Evolutionary conservation across 202 grass and related monocot species (phyloP).

Genomic region (Digitaria exilis): DNA sequence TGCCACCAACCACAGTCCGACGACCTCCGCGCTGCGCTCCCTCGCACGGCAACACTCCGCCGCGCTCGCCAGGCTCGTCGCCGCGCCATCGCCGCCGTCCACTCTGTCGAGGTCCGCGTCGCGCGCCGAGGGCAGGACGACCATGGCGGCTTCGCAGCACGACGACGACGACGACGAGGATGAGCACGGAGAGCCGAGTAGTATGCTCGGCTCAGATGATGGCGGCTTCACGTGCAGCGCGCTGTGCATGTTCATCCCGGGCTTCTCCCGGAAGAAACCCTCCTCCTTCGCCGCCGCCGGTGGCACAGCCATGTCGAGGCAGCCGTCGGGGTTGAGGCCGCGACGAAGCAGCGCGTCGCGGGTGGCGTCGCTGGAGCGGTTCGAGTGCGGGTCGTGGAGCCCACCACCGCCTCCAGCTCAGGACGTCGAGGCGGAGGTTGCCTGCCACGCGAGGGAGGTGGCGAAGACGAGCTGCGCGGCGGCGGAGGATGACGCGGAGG

Average conservation of each 20-base stretch:
- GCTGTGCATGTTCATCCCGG: constrained; percentile 70
- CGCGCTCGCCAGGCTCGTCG: constrained; percentile 53
- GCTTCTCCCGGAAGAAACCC: constrained; percentile 58
- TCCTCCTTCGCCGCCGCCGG: background rate
- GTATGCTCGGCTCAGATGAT: background rate
- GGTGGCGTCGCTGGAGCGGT: constrained; percentile 64
- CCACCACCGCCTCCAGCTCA: background rate
- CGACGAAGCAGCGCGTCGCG: constrained; percentile 47
- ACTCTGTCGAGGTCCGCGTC: constrained; percentile 38
- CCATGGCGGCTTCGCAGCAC: constrained; percentile 45
- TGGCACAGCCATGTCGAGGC: constrained; percentile 29
- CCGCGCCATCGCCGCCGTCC: constrained; percentile 6
- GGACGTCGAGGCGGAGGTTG: background rate
- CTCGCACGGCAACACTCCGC: constrained; percentile 59
- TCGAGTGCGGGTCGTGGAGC: constrained; percentile 74
- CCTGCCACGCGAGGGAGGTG: constrained; percentile 45
- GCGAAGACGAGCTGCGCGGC: constrained; percentile 45
- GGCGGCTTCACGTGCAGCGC: constrained; percentile 59
- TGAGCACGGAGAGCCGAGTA: background rate
- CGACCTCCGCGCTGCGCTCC: constrained; percentile 14
- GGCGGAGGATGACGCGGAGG: constrained; percentile 47
- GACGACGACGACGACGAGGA: constrained; percentile 45
- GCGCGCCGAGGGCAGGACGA: constrained; percentile 42
- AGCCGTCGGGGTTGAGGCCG: constrained; percentile 28
- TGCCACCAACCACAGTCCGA: constrained; percentile 11